Conservation (phyloP, 192 early-diverging fungal genomes). For the Coemansia sp. region DNA sequence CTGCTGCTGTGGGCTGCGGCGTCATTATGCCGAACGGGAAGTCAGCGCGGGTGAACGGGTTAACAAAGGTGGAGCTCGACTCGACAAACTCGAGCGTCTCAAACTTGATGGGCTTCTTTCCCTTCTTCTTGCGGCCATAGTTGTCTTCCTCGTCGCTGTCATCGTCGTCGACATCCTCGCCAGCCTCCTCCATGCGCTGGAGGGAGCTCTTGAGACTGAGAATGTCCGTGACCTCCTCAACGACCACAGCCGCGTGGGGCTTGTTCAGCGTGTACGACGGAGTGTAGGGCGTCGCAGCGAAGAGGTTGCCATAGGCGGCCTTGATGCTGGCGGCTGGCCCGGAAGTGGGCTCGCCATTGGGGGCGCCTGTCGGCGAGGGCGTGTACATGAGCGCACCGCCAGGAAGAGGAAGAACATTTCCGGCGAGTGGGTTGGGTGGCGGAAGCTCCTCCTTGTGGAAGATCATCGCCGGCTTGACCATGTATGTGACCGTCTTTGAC, state of each 20-base stretch:
- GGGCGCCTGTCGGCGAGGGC: constrained; percentile 34
- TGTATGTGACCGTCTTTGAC: constrained; percentile 39
- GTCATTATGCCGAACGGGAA: constrained; percentile 52
- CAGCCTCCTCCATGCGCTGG: constrained; percentile 40
- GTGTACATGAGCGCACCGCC: constrained; percentile 52
- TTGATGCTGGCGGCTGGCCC: constrained; percentile 49
- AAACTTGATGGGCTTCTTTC: constrained; percentile 32
- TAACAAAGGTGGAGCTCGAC: constrained; percentile 37
- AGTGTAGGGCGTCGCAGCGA: constrained; percentile 45
- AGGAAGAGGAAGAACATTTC: constrained; percentile 45
- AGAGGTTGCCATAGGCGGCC: constrained; percentile 48
- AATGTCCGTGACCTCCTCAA: constrained; percentile 48
- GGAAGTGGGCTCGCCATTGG: constrained; percentile 23
- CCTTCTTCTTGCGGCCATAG: constrained; percentile 31
- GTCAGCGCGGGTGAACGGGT: constrained; percentile 47
- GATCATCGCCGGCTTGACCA: constrained; percentile 50
- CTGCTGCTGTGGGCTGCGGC: constrained; percentile 14
- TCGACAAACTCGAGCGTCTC: constrained; percentile 46
- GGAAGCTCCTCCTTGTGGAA: constrained; percentile 54
- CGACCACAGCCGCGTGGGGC: constrained; percentile 47
- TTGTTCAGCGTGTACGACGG: constrained; percentile 52
- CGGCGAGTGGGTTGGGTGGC: constrained; percentile 46
- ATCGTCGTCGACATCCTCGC: constrained; percentile 32
- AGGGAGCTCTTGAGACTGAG: constrained; percentile 44
- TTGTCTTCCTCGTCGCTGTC: constrained; percentile 42